Conservation (phyloP, 148 eudicot genomes). For the Limonium bicolor region DNA sequence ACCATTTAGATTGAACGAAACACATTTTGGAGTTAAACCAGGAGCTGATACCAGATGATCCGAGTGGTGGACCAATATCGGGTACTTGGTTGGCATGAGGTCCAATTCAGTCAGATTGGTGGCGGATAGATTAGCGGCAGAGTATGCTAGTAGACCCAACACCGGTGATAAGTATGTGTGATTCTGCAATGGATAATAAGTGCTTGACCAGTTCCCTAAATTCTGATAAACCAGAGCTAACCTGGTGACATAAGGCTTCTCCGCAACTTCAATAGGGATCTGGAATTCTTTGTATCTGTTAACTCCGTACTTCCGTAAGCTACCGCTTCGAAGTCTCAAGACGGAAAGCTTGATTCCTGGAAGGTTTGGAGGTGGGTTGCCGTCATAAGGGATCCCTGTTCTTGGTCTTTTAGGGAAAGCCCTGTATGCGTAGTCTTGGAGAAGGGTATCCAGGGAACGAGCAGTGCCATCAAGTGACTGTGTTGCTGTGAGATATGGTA, state of each 20-base stretch:
- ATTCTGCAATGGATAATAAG: conserved; percentile 43
- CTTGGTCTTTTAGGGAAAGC: conserved; percentile 44
- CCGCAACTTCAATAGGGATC: conserved; percentile 44
- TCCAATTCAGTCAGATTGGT: conserved; percentile 39
- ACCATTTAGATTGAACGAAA: conserved; percentile 41
- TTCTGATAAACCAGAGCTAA: conserved; percentile 80
- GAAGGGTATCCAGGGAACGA: conserved; percentile 45
- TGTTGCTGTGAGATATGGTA: conserved; percentile 23
- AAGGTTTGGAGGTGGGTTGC: conserved; percentile 44
- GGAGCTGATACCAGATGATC: conserved; percentile 16
- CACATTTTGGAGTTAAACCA: conserved; percentile 42
- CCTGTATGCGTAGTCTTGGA: conserved; percentile 67
- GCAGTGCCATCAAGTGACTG: conserved; percentile 11
- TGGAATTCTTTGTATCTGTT: conserved; percentile 38
- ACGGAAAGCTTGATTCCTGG: conserved; percentile 60
- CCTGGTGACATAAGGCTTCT: conserved; percentile 56
- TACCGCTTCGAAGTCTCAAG: conserved; percentile 78
- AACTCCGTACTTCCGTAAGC: conserved; percentile 43
- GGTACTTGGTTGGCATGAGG: conserved; percentile 28
- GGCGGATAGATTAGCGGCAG: conserved; percentile 47
- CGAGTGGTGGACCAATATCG: conserved; percentile 44
- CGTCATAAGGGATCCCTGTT: conserved; percentile 50
- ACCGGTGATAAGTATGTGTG: conserved; percentile 55
- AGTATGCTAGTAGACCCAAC: conserved; percentile 74
- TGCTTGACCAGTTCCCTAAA: conserved; percentile 50